Percentiles rank a stretch among this genome's conserved stretches.
These are phyloP conservation scores for Polytrichum formosum DNA, from an alignment of 225 moss, liverwort and hornwort species.

Conservation along the genomic window DNA sequence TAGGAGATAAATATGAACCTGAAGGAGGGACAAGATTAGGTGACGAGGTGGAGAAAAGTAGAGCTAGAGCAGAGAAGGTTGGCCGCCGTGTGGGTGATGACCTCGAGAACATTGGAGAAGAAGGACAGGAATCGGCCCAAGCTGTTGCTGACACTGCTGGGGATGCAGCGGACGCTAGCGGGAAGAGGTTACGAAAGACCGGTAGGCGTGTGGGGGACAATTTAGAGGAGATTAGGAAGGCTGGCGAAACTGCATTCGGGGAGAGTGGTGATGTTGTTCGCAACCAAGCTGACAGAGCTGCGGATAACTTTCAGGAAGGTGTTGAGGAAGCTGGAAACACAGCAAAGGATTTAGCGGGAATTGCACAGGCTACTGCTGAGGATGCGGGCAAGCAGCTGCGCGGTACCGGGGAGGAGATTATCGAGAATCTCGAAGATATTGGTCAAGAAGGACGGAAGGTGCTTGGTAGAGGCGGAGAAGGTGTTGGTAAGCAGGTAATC, in stretches of 20 bases:
- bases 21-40: conserved; percentile 20
- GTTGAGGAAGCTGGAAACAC: conserved; percentile 45
- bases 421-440: conserved; percentile 35
- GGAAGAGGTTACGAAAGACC: conserved; percentile 22
- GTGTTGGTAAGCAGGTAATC: conserved; percentile 31
- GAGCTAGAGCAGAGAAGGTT: conserved; percentile 12
- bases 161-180: conserved; percentile 31
- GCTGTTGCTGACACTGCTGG: conserved; percentile 27
- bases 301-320: conserved; percentile 48
- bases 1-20: conserved; percentile 36
- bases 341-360: conserved; percentile 48
- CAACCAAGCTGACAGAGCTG: conserved; percentile 27
- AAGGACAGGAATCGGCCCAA: conserved; percentile 35
- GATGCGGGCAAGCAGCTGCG: conserved; percentile 41
- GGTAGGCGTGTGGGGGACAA: conserved; percentile 20
- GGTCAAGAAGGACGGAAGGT: conserved; percentile 38
- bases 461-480: conserved; percentile 21
- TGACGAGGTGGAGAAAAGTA: conserved; percentile 35
- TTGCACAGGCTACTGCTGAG: conserved; percentile 49
- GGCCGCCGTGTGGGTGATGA: conserved; percentile 39
- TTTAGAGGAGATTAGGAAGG: conserved; percentile 27
- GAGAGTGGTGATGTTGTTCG: conserved; percentile 19
- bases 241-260: conserved; percentile 9
- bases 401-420: conserved; percentile 24
- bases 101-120: conserved; percentile 30